A percentile compares a stretch with the other conserved stretches of the same genome.
Evolutionary conservation across 345 rosid species (phyloP).

Genomic region (Eucalyptus brandiana): DNA sequence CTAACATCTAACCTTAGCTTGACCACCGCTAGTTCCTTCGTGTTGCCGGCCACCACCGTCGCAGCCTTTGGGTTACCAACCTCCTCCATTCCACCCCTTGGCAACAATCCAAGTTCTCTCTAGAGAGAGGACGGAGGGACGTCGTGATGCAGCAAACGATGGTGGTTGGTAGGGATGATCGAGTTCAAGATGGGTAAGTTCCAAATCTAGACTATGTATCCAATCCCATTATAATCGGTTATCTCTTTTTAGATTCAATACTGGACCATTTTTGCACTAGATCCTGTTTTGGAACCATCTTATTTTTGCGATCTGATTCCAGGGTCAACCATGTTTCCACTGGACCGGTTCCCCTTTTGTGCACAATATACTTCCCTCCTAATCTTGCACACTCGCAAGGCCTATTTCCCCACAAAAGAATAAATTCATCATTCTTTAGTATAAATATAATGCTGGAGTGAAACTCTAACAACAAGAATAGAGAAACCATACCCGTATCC

Average conservation of each 20-base stretch:
- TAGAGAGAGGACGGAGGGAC: neutral
- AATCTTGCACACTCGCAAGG: neutral
- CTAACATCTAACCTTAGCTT: neutral
- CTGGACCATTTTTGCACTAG: fast-evolving
- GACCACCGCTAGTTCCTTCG: neutral
- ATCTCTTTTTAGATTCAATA: fast-evolving
- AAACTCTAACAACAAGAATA: neutral
- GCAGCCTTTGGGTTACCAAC: neutral
- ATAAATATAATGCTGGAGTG: neutral
- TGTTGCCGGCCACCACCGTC: neutral
- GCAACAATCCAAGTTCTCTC: neutral
- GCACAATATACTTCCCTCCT: neutral
- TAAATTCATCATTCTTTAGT: neutral
- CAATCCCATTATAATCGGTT: fast-evolving
- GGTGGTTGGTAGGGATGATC: neutral
- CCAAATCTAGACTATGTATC: fast-evolving
- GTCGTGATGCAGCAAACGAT: fast-evolving
- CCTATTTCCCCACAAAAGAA: neutral
- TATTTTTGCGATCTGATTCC: fast-evolving
- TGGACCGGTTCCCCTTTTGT: fast-evolving
- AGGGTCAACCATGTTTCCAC: fast-evolving
- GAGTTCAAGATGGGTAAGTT: fast-evolving
- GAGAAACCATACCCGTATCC: neutral
- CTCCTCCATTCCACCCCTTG: neutral
- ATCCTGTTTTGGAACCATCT: fast-evolving